phyloP scores from a whole-genome alignment of 2,329 filamentous ascomycete species.

The Colletotrichum sp. region DNA sequence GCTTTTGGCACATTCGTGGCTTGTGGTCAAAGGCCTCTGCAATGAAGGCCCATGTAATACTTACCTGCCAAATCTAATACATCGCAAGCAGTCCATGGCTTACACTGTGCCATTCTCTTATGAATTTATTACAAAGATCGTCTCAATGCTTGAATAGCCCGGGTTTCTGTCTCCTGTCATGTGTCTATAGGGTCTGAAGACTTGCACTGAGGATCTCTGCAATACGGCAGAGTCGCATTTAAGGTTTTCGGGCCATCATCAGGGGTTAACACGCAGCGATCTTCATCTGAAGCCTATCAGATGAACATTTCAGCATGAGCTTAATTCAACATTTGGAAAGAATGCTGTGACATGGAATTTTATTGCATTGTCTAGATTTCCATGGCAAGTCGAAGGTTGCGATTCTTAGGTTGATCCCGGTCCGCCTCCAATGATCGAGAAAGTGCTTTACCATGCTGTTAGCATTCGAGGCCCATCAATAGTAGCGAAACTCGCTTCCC shows the following conservation, averaged over 20 bases:
- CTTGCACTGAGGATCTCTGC: background rate
- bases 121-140: too few relatives aligned
- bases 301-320: background rate
- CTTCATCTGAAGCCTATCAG: background rate
- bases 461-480: too few relatives aligned
- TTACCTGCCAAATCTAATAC: background rate
- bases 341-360: background rate
- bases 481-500: background rate
- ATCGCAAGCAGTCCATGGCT: background rate
- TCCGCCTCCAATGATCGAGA: too few relatives aligned
- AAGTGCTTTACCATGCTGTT: too few relatives aligned
- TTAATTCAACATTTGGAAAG: background rate
- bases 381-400: background rate
- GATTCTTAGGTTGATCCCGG: too few relatives aligned
- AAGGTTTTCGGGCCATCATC: background rate
- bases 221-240: background rate
- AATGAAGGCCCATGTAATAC: background rate
- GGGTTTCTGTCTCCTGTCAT: too few relatives aligned
- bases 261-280: too few relatives aligned
- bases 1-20: background rate
- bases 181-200: rapidly evolving
- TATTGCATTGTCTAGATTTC: background rate
- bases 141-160: too few relatives aligned
- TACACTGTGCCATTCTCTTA: rapidly evolving
- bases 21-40: background rate